These are phyloP conservation scores for Linderniella brevidens DNA, from an alignment of 257 asterid species.

Conservation along the genomic window DNA sequence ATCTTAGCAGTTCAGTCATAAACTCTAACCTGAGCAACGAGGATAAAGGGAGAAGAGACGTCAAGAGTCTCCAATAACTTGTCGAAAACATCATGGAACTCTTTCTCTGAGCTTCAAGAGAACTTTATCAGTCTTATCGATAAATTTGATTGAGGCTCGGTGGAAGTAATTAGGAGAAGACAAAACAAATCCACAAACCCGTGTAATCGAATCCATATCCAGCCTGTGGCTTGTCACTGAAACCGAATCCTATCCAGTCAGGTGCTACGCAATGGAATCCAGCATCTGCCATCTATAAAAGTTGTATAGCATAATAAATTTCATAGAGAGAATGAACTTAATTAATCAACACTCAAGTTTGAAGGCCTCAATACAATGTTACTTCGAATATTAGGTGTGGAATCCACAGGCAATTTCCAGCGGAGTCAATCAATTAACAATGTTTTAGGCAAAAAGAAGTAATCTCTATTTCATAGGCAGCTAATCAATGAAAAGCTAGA, in stretches of 20 bases:
- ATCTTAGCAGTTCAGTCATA: neutral
- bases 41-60: slow-evolving; percentile 53
- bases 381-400: too few species aligned
- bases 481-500: too few species aligned
- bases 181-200: slow-evolving; percentile 24
- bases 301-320: slow-evolving; percentile 10
- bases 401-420: too few species aligned
- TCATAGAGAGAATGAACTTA: neutral
- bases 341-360: neutral
- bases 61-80: slow-evolving; percentile 60
- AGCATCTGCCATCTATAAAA: slow-evolving; percentile 54
- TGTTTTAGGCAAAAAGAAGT: too few species aligned
- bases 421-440: too few species aligned
- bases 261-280: slow-evolving; percentile 96
- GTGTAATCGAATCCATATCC: slow-evolving; percentile 93
- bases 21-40: slow-evolving; percentile 80
- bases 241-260: slow-evolving; percentile 98
- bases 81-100: slow-evolving; percentile 83
- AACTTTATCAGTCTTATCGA: slow-evolving; percentile 12
- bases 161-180: neutral
- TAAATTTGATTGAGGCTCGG: neutral
- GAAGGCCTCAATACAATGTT: neutral
- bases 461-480: too few species aligned
- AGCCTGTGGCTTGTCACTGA: slow-evolving; percentile 89
- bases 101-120: slow-evolving; percentile 50